Conservation (phyloP, 768 basidiomycete genomes). For the Boletus eberwhitei region DNA sequence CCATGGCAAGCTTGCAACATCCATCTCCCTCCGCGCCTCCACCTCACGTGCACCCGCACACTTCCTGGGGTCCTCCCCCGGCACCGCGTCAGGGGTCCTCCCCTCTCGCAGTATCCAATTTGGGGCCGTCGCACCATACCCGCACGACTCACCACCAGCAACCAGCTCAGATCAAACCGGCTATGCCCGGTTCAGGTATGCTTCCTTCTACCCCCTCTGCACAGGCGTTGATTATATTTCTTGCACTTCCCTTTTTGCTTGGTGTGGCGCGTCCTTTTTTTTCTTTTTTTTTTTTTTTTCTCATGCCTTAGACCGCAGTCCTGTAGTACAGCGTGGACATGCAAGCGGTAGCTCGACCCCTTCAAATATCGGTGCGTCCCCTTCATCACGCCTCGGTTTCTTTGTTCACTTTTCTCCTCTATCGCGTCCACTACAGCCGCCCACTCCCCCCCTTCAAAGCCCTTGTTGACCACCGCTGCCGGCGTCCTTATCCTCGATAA, state of each 20-base stretch:
- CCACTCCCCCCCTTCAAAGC: conserved; percentile 27
- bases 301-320: conserved; percentile 27
- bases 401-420: background rate
- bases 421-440: conserved; percentile 14
- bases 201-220: background rate
- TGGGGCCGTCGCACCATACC: conserved; percentile 26
- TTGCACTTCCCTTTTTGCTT: background rate
- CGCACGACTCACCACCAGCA: conserved; percentile 29
- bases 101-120: conserved; percentile 24
- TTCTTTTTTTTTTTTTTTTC: conserved; percentile 7
- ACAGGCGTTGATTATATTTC: conserved; percentile 2
- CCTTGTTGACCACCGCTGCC: conserved; percentile 23
- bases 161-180: conserved; percentile 29
- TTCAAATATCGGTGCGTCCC: conserved; percentile 24
- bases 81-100: conserved; percentile 33
- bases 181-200: conserved; percentile 32
- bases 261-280: conserved; percentile 5
- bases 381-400: background rate
- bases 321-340: conserved; percentile 27
- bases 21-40: conserved; percentile 28
- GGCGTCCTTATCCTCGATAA: conserved; percentile 31
- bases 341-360: conserved; percentile 23
- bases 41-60: conserved; percentile 30
- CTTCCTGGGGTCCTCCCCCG: conserved; percentile 34
- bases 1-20: conserved; percentile 34